Conservation (phyloP, 768 basidiomycete species). For the Gelatoporia subvermispora region DNA sequence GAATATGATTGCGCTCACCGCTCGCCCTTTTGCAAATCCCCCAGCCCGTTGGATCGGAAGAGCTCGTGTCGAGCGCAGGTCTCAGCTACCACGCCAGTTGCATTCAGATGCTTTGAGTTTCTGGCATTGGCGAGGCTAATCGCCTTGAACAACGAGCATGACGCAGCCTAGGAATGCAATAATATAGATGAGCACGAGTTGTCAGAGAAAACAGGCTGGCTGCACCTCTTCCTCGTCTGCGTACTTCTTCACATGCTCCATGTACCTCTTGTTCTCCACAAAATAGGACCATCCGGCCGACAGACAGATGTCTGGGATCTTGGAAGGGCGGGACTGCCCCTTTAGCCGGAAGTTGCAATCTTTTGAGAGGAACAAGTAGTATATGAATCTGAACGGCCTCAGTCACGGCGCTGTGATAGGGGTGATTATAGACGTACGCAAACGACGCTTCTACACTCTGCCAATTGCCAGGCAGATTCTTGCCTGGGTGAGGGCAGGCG, state of each 20-base stretch:
- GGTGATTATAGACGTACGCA: conserved; percentile 7
- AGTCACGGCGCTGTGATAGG: background rate
- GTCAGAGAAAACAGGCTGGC: too few relatives aligned
- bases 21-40: conserved; percentile 23
- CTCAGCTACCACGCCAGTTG: conserved; percentile 12
- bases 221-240: too few relatives aligned
- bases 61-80: conserved; percentile 20
- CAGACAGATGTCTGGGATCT: conserved; percentile 15
- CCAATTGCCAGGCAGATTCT: conserved; percentile 17
- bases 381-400: conserved; percentile 17
- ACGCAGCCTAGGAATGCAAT: too few relatives aligned
- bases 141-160: conserved; percentile 12
- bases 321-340: conserved; percentile 7
- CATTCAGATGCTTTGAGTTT: background rate
- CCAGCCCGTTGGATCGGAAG: conserved; percentile 13
- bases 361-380: conserved; percentile 18
- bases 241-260: too few relatives aligned
- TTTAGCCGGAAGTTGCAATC: conserved; percentile 28
- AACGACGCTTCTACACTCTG: conserved; percentile 3
- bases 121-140: conserved; percentile 11
- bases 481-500: conserved; percentile 19
- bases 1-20: conserved; percentile 9
- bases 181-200: too few relatives aligned
- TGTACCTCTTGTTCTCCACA: conserved; percentile 18
- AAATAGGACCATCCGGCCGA: conserved; percentile 22